phyloP scores from a whole-genome alignment of 495 filamentous ascomycete genomes.

The Daldinia caldariorum region DNA sequence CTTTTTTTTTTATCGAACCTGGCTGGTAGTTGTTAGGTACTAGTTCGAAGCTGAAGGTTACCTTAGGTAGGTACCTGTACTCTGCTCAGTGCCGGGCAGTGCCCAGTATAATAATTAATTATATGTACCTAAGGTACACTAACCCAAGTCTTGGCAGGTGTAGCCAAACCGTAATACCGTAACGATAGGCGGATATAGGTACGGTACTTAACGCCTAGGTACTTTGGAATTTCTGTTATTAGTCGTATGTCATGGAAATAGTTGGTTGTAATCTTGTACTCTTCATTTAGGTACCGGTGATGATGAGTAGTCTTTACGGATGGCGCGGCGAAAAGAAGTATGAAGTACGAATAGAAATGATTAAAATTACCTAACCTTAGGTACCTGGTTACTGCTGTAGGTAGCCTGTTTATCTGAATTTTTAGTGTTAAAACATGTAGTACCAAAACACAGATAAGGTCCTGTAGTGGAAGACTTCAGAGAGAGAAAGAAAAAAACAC shows the following conservation, averaged over 20 bases:
- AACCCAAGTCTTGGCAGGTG: slow-evolving; percentile 8
- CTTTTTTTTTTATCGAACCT: slow-evolving; percentile 11
- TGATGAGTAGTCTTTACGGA: not conserved
- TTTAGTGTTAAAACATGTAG: slow-evolving; percentile 32
- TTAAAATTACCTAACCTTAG: not conserved
- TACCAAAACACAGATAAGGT: not conserved
- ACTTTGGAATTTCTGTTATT: not conserved
- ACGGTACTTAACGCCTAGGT: no score
- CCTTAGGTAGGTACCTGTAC: no score
- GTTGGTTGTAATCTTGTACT: not conserved
- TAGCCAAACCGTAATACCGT: not conserved
- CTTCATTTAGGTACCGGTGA: slow-evolving; percentile 1
- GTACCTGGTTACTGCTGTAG: slow-evolving; percentile 7
- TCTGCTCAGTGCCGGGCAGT: no score
- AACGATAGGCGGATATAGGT: not conserved
- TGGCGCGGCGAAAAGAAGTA: slow-evolving; percentile 12
- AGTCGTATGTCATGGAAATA: not conserved
- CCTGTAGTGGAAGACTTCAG: not conserved
- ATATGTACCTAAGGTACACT: not conserved
- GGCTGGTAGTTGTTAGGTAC: not conserved
- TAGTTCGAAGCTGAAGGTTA: not conserved
- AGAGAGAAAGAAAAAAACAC: no score
- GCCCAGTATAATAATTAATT: not conserved
- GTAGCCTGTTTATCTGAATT: slow-evolving; percentile 6
- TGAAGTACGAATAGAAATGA: not conserved